Conservation (phyloP, 176 grass and related monocot genomes). For the Elymus sibiricus region DNA sequence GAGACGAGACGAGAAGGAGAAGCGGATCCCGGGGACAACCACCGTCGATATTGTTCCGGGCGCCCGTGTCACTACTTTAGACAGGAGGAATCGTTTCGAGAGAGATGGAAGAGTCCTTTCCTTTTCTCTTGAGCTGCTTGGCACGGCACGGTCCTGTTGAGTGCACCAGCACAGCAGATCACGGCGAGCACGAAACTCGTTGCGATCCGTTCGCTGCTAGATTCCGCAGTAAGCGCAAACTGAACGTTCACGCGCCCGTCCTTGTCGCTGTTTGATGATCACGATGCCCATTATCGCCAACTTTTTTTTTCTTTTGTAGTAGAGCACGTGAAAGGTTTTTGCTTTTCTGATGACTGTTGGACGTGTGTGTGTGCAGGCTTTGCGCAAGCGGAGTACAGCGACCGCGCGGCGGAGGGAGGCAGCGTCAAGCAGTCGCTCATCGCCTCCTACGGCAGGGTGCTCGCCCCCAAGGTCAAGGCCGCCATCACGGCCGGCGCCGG, state of each 20-base stretch:
- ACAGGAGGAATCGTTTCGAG: conserved; percentile 37
- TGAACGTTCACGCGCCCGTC: background rate
- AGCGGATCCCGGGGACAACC: background rate
- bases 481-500: conserved; percentile 24
- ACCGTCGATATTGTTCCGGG: conserved; percentile 22
- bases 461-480: conserved; percentile 62
- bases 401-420: conserved; percentile 34
- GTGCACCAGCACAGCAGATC: background rate
- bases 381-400: conserved; percentile 57
- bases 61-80: conserved; percentile 40
- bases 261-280: background rate
- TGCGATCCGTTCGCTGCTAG: background rate
- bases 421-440: conserved; percentile 66
- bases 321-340: background rate
- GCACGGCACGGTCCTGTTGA: background rate
- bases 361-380: conserved; percentile 40
- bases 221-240: background rate
- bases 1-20: background rate
- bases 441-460: conserved; percentile 60
- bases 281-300: background rate
- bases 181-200: background rate
- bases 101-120: background rate
- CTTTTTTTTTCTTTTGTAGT: background rate
- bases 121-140: background rate
- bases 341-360: conserved; percentile 9